phyloP scores from a whole-genome alignment of 345 rosid genomes.

The Erysimum cheiranthoides region DNA sequence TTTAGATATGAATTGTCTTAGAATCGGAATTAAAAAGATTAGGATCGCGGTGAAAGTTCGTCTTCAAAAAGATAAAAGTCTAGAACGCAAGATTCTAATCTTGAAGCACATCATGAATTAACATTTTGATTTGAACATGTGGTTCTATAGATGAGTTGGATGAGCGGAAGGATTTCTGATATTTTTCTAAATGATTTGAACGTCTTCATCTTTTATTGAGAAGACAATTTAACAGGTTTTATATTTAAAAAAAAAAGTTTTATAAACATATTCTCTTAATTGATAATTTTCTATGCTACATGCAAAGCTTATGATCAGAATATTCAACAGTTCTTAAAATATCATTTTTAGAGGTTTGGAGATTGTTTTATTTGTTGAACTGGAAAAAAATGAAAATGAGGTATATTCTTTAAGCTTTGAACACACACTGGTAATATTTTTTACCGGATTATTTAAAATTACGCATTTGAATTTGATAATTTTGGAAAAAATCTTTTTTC shows the following conservation, averaged over 20 bases:
- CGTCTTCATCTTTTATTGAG: neutral
- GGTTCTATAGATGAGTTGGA: neutral
- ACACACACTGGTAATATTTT: neutral
- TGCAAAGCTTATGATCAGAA: neutral
- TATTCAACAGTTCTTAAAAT: neutral
- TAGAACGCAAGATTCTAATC: neutral
- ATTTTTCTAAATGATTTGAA: constrained; percentile 2
- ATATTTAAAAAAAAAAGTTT: too few species aligned
- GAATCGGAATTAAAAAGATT: neutral
- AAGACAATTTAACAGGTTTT: neutral
- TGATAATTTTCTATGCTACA: neutral
- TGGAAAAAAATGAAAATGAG: neutral
- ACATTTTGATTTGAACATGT: too few species aligned
- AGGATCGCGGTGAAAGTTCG: neutral
- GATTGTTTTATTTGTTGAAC: neutral
- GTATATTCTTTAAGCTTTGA: neutral
- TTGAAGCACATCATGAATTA: neutral
- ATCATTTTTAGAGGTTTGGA: neutral
- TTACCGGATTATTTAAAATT: neutral
- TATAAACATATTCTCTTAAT: neutral
- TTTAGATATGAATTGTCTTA: too few species aligned
- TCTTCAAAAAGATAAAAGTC: constrained; percentile 3
- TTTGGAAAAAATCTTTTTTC: too few species aligned
- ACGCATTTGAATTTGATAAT: neutral
- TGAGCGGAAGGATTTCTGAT: neutral